A percentile compares a stretch with the other conserved stretches of the same genome.
Conservation (phyloP, 768 basidiomycete genomes). For the Hydnomerulius pinastri region DNA sequence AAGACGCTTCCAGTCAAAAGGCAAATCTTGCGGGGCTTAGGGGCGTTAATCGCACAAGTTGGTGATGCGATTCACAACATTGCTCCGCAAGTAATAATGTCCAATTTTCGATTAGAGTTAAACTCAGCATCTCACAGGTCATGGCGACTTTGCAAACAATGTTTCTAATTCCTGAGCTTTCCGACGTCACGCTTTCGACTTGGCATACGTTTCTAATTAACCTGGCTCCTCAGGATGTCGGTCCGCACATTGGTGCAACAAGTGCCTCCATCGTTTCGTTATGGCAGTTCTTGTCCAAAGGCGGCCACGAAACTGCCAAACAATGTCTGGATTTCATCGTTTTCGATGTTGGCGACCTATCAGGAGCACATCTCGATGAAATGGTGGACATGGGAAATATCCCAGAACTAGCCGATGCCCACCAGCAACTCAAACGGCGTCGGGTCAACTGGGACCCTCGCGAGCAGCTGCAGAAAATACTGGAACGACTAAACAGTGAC, state of each 20-base stretch:
- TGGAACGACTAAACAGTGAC: constrained; percentile 76
- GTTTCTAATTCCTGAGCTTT: constrained; percentile 71
- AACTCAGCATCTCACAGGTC: constrained; percentile 53
- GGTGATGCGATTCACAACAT: constrained; percentile 73
- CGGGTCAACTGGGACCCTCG: constrained; percentile 55
- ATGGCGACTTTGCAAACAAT: constrained; percentile 96
- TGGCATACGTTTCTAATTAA: constrained; percentile 80
- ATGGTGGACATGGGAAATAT: constrained; percentile 78
- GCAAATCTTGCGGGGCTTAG: constrained; percentile 79
- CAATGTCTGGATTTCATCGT: constrained; percentile 71
- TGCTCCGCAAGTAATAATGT: constrained; percentile 75
- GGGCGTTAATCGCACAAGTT: constrained; percentile 66
- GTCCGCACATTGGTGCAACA: constrained; percentile 83
- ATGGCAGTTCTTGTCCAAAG: constrained; percentile 66
- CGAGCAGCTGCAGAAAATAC: constrained; percentile 59
- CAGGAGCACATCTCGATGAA: constrained; percentile 65
- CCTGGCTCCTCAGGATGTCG: constrained; percentile 67
- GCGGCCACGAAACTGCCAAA: constrained; percentile 54
- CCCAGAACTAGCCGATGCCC: constrained; percentile 55
- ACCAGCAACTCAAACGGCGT: constrained; percentile 42
- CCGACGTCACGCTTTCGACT: constrained; percentile 74
- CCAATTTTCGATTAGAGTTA: background rate
- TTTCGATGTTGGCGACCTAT: constrained; percentile 54
- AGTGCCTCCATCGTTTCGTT: constrained; percentile 79
- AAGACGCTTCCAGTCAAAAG: constrained; percentile 67